phyloP scores from a whole-genome alignment of 257 asterid species.

The Scutellaria galericulata region DNA sequence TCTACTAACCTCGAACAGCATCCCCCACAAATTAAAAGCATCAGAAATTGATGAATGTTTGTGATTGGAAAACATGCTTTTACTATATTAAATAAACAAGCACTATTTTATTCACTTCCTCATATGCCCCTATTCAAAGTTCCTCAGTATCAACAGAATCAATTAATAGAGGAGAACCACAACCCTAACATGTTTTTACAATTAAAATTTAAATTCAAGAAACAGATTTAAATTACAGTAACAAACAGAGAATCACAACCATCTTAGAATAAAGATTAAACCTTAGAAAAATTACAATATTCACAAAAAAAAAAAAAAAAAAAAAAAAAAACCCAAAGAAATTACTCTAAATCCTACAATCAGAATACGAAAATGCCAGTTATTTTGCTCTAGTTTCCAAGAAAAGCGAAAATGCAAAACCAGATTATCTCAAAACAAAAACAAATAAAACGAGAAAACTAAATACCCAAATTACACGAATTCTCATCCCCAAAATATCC shows the following conservation, averaged over 20 bases:
- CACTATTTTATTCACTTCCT: no score
- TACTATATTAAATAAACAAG: no score
- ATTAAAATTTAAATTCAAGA: neutral
- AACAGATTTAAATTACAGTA: neutral
- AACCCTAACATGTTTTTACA: constrained; percentile 2
- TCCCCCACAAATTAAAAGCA: neutral
- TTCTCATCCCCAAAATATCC: neutral
- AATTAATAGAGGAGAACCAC: no score
- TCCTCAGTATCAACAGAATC: no score
- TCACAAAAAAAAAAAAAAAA: neutral
- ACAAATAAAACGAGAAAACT: constrained; percentile 1
- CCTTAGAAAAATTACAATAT: neutral
- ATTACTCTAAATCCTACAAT: neutral
- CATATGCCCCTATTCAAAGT: no score
- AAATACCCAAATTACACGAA: neutral
- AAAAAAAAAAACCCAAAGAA: neutral
- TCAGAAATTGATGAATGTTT: neutral
- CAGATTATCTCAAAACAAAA: neutral
- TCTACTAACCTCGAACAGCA: neutral
- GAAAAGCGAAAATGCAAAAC: neutral
- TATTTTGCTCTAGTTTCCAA: constrained; percentile 6
- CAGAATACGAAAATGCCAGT: neutral
- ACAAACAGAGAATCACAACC: constrained; percentile 11
- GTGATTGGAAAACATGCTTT: neutral
- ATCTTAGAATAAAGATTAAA: constrained; percentile 13